Conservation (phyloP, 2,329 filamentous ascomycete genomes). For the Alternaria viburni region DNA sequence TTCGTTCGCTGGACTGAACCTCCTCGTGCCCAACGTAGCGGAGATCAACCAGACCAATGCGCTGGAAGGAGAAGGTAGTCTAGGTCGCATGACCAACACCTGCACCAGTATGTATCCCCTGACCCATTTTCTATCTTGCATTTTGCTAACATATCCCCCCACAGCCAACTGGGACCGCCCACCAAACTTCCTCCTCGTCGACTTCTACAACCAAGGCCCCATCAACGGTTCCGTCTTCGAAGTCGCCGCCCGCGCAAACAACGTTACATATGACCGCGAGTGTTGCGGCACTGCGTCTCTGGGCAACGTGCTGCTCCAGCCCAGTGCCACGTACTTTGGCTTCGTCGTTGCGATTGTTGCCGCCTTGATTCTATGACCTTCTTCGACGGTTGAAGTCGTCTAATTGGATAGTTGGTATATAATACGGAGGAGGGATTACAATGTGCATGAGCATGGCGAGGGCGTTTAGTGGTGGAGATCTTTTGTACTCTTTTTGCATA, state of each 20-base stretch:
- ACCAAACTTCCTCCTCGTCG: constrained; percentile 51
- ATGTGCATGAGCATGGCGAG: background rate
- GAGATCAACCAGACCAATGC: constrained; percentile 46
- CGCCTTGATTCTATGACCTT: constrained; percentile 24
- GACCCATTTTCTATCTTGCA: background rate
- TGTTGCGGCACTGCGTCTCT: constrained; percentile 60
- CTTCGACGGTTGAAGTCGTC: background rate
- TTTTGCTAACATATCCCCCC: background rate
- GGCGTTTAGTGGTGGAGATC: background rate
- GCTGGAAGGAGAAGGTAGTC: constrained; percentile 38
- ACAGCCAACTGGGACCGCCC: constrained; percentile 44
- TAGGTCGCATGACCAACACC: constrained; percentile 41
- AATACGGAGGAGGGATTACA: background rate
- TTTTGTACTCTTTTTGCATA: background rate
- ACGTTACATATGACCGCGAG: constrained; percentile 68
- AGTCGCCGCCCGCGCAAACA: constrained; percentile 63
- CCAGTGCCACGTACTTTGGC: constrained; percentile 24
- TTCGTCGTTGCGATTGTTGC: constrained; percentile 25
- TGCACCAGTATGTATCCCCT: constrained; percentile 42
- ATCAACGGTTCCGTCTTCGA: constrained; percentile 49
- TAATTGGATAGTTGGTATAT: background rate
- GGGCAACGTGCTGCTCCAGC: constrained; percentile 11
- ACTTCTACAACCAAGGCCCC: constrained; percentile 49
- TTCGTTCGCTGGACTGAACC: constrained; percentile 28
- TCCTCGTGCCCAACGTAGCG: constrained; percentile 48